Base-by-base conservation (phyloP, 768 basidiomycete genomes). In the Collybia sp. region DNA sequence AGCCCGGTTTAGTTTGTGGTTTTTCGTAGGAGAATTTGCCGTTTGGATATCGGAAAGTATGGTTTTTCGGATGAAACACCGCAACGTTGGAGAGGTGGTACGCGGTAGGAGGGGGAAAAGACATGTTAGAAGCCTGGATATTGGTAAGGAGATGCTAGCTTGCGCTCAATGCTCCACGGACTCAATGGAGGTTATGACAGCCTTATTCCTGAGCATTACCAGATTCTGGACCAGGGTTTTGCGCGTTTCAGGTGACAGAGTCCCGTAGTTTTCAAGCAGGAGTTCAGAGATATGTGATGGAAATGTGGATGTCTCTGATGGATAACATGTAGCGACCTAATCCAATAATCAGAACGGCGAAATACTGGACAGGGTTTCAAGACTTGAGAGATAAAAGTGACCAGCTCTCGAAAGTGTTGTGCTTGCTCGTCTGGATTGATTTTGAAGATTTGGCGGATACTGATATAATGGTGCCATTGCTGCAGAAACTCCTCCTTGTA, bases 101-200 rank as follows among this genome's bases (percentile, higher is more conserved):
- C 89, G 84, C n/a, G 96, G 89, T 0, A 99, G 82, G 1, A 99
- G 79, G 11, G 96, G 95, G 58, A 99, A 95, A n/a, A 98, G 76
- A 1, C 82, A 83, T 61, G 83, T 88, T 43, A 98, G 75, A 8
- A 99, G 79, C 47, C 95, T 99, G 55, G 6, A 36, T 42, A 25
- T 25, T 25, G 25, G 25, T 25, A 25, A 25, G 25, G 25, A 25
- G 25, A 25, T 25, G 25, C 25, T 25, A 8, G 25, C 25, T 25
- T 25, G 25, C 25, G 3, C 25, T 25, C 25, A 25, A 25, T 25
- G 25, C 8, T 25, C 25, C 3, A 72, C 88, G 55, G 52, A 96
- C 95, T 93, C 88, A 62, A 94, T 85, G 19, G 93, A 95, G 8
- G 88, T 76, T 47, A 97, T 89, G 32, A 95, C 89, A 52, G 86